Conservation (phyloP, 2,329 filamentous ascomycete genomes). For the Fonsecaea multimorphosa region DNA sequence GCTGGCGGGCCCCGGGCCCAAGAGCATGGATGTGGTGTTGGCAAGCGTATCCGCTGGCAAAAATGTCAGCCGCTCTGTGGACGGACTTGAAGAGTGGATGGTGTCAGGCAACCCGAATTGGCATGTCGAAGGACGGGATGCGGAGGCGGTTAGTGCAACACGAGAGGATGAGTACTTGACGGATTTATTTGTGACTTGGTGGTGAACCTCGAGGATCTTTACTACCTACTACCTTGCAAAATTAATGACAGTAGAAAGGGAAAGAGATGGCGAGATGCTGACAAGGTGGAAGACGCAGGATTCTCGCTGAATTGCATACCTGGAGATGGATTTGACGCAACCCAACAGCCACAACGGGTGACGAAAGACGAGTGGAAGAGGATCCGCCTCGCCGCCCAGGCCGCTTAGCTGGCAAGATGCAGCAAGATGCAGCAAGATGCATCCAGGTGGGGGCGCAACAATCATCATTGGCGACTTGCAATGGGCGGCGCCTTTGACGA, state of each 20-base stretch:
- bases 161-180: not conserved
- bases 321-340: not conserved
- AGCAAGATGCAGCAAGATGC: not conserved
- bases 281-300: not conserved
- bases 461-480: not conserved
- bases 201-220: too few species aligned
- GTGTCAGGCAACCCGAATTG: slow-evolving; percentile 13
- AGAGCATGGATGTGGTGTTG: slow-evolving; percentile 18
- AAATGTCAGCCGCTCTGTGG: slow-evolving; percentile 15
- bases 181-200: slow-evolving; percentile 3
- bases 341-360: slow-evolving; percentile 1
- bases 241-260: not conserved
- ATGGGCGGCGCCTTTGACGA: not conserved
- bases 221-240: not conserved
- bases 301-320: not conserved
- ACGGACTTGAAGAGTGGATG: slow-evolving; percentile 19
- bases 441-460: not conserved
- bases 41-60: not conserved
- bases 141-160: not conserved
- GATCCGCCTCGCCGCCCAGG: too few species aligned
- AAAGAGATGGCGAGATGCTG: not conserved
- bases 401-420: too few species aligned
- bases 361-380: not conserved
- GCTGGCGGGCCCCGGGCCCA: slow-evolving; percentile 2
- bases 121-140: slow-evolving; percentile 3